phyloP scores from a whole-genome alignment of 495 filamentous ascomycete genomes.

The Aspergillus saccharolyticus region DNA sequence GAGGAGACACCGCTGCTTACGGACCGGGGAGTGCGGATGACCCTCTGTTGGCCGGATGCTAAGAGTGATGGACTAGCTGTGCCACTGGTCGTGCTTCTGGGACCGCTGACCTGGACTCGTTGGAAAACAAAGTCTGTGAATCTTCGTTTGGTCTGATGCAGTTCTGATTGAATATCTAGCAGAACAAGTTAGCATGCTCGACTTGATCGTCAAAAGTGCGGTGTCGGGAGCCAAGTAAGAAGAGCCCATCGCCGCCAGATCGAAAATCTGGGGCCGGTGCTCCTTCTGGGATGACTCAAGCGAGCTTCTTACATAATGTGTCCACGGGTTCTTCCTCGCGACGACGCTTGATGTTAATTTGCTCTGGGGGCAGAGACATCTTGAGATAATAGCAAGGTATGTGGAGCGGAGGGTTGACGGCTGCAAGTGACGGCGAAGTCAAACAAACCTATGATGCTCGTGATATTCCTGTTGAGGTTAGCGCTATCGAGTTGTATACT shows the following conservation, averaged over 20 bases:
- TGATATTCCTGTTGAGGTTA: constrained; percentile 12
- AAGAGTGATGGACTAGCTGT: constrained; percentile 9
- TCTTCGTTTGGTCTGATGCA: constrained; percentile 45
- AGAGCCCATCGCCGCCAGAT: not conserved
- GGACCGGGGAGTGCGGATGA: constrained; percentile 35
- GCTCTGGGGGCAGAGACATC: constrained; percentile 48
- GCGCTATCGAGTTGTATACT: constrained; percentile 5
- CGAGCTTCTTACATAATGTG: constrained; percentile 44
- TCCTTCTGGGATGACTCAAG: not conserved
- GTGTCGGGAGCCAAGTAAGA: not conserved
- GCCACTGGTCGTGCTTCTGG: constrained; percentile 10
- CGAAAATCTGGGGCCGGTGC: not conserved
- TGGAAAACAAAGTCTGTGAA: constrained; percentile 49
- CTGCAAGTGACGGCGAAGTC: constrained; percentile 2
- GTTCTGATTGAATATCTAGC: constrained; percentile 43
- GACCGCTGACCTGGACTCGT: constrained; percentile 28
- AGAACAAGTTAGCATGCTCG: constrained; percentile 6
- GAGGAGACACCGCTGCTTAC: constrained; percentile 34
- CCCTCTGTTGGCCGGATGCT: constrained; percentile 24
- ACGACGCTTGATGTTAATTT: constrained; percentile 53
- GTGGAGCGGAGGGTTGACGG: not conserved
- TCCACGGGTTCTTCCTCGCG: constrained; percentile 54
- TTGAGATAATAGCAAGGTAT: not conserved
- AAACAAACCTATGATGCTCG: not conserved
- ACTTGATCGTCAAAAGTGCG: not conserved